These are phyloP conservation scores for Spinacia oleracea DNA, from an alignment of 179 eudicot genomes.

Conservation along the genomic window DNA sequence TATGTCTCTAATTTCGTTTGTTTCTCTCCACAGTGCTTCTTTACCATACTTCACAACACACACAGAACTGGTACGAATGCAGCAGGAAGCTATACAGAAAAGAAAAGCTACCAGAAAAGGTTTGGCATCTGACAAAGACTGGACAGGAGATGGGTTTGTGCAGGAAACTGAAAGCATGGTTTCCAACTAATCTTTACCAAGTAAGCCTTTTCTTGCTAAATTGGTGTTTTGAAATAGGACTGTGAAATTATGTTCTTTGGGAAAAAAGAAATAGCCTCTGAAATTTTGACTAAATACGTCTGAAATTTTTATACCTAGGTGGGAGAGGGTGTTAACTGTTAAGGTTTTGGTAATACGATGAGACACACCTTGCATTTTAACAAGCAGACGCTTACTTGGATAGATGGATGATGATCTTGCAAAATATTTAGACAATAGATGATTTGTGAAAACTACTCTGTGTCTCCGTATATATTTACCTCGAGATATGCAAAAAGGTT, in stretches of 20 bases:
- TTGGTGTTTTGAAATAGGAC: neutral
- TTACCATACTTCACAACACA: conserved; percentile 92
- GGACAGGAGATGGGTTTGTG: conserved; percentile 99
- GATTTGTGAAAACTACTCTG: neutral
- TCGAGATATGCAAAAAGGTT: neutral
- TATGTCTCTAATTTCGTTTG: conserved; percentile 13
- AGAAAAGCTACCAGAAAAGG: conserved; percentile 81
- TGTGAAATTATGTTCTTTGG: neutral
- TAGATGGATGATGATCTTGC: neutral
- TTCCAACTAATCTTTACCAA: conserved; percentile 49
- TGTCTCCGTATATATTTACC: neutral
- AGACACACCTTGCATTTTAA: neutral
- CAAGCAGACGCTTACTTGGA: neutral
- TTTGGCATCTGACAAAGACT: conserved; percentile 85
- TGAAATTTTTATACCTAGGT: neutral
- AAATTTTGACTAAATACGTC: neutral
- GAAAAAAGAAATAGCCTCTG: neutral
- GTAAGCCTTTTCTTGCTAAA: conserved; percentile 14
- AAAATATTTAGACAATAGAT: neutral
- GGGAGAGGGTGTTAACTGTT: neutral
- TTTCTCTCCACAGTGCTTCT: conserved; percentile 49
- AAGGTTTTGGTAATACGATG: neutral
- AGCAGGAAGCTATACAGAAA: conserved; percentile 75
- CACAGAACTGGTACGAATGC: conserved; percentile 77
- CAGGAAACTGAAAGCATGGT: conserved; percentile 94